These are phyloP conservation scores for Clavispora asparagi DNA, from an alignment of 805 yeast species.

Conservation along the genomic window DNA sequence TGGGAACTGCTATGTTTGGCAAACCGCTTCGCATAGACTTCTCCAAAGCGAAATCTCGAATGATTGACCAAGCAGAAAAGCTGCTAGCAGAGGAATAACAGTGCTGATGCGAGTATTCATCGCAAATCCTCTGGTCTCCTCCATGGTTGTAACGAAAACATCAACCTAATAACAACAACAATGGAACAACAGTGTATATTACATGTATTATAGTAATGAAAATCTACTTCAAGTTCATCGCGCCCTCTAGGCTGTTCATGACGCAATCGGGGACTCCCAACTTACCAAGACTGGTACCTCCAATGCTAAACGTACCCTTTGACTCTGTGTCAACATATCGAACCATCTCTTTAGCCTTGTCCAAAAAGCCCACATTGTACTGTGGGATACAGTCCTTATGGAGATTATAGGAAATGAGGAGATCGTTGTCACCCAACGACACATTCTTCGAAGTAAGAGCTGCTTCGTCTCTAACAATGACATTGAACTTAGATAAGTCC, in stretches of 20 bases:
- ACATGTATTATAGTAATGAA: background rate
- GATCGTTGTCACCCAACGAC: conserved; percentile 18
- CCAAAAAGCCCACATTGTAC: conserved; percentile 61
- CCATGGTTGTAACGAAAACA: too few relatives aligned
- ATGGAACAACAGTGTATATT: background rate
- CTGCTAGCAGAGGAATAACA: conserved; percentile 5
- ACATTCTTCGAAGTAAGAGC: conserved; percentile 6
- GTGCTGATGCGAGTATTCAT: background rate
- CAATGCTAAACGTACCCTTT: conserved; percentile 45
- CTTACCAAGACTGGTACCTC: conserved; percentile 73
- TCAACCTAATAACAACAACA: too few relatives aligned
- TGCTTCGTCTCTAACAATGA: conserved; percentile 25
- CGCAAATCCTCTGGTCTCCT: too few relatives aligned
- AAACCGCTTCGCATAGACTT: conserved; percentile 39
- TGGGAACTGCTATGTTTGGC: conserved; percentile 48
- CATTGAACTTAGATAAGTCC: conserved; percentile 16
- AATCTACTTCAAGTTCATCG: conserved; percentile 20
- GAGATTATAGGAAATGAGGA: conserved; percentile 28
- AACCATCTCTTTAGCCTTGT: conserved; percentile 33
- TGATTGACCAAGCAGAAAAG: conserved; percentile 15
- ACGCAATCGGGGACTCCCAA: conserved; percentile 90
- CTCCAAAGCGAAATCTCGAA: conserved; percentile 23
- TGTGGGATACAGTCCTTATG: conserved; percentile 68
- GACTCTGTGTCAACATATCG: conserved; percentile 25
- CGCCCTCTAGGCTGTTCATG: conserved; percentile 55